phyloP scores from a whole-genome alignment of 2,329 filamentous ascomycete species.

The Epichloe bromicola region DNA sequence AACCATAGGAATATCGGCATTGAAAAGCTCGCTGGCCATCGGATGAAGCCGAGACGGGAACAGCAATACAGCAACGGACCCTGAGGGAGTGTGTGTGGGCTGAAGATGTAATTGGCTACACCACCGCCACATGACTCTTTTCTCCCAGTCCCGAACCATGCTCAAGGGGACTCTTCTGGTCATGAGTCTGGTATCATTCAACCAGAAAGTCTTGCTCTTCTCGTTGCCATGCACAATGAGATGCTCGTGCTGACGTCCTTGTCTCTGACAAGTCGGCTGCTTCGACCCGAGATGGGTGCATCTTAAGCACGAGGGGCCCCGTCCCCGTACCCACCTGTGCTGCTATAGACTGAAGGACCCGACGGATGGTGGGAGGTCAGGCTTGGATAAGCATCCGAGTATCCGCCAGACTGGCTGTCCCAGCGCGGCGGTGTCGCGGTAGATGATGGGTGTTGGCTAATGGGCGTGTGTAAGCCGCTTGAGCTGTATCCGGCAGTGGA shows the following conservation, averaged over 20 bases:
- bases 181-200: too few relatives aligned
- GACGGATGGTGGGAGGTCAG: conserved; percentile 23
- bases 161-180: neutral
- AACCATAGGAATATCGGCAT: neutral
- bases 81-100: too few relatives aligned
- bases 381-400: conserved; percentile 26
- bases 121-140: too few relatives aligned
- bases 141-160: neutral
- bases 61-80: too few relatives aligned
- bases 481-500: conserved; percentile 24
- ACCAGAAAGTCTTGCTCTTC: too few relatives aligned
- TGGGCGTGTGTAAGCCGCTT: conserved; percentile 26
- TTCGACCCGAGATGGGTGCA: too few relatives aligned
- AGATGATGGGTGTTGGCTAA: conserved; percentile 24
- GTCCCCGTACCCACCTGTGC: conserved; percentile 28
- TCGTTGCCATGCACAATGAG: too few relatives aligned
- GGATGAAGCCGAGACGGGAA: too few relatives aligned
- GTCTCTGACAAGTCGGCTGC: too few relatives aligned
- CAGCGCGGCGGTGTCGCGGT: conserved; percentile 27
- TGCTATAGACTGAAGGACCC: conserved; percentile 28
- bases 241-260: too few relatives aligned
- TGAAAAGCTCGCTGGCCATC: too few relatives aligned
- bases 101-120: too few relatives aligned
- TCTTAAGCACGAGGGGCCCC: conserved; percentile 27
- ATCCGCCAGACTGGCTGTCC: conserved; percentile 26